Evolutionary conservation across 2,329 filamentous ascomycete genomes (phyloP), one percentile per base, ranked within the genome.

Genomic region (Paraphaeosphaeria minitans): DNA sequence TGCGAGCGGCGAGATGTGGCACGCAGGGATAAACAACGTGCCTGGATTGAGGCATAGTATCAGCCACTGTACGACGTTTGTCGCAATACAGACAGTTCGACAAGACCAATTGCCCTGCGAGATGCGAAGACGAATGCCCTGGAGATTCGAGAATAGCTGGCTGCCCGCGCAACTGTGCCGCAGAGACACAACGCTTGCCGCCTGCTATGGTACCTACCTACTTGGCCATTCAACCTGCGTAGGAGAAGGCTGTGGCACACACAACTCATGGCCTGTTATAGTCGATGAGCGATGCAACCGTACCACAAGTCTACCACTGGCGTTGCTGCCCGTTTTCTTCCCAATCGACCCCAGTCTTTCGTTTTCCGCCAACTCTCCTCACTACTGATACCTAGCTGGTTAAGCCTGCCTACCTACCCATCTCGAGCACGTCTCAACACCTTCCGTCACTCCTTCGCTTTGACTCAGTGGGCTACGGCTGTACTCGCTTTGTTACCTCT

Each of bases 231-330:
- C 49, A 37, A 47, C 52, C 37, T 53, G 54, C 48, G 57, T 53
- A 56, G 51, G 42, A 57, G 49, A 57, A 53, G 31, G 46, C 50
- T 45, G 65, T 69, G 54, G 56, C 62, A 66, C 64, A 63, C 62
- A 66, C 64, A 63, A 59, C 51, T 43, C 49, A 50, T 56, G 52
- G 50, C 24, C 42, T 9, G 47, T 9, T 53, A 56, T 53, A 55
- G 43, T 33, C 33, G 27, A 53, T 46, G 49, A 53, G 52, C 50
- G 47, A 68, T 65, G 63, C 63, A 65, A 66, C 62, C 50, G 60
- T 66, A 55, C 47, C 54, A 70, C 66, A 61, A 64, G 52, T 19
- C 52, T 55, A 58, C 58, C 56, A 35, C 54, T 51, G 55, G 54
- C 27, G 14, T 53, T 56, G 55, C 53, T 57, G 46, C 59, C 33